Evolutionary conservation across 2,329 filamentous ascomycete genomes (phyloP).

Genomic region (Fusarium sp.): DNA sequence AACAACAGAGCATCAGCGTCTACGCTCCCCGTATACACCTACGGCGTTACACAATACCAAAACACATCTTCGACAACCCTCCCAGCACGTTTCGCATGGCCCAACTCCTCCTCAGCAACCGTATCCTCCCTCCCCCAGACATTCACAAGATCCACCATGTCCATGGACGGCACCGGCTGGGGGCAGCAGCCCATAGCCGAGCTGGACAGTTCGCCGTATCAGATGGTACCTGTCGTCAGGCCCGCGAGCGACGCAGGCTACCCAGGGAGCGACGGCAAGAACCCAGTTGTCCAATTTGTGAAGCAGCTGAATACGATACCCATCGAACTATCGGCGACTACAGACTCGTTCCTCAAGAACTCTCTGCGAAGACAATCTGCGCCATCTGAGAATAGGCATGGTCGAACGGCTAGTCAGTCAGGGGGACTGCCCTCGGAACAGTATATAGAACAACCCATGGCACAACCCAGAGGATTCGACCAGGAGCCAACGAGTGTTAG

Average conservation of each 20-base stretch:
- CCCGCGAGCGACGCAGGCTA: background rate
- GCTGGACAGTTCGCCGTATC: slow-evolving; percentile 19
- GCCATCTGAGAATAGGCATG: background rate
- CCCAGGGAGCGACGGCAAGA: background rate
- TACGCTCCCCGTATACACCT: background rate
- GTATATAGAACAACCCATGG: background rate
- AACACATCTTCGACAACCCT: background rate
- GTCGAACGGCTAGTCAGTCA: background rate
- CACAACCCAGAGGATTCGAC: background rate
- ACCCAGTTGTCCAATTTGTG: background rate
- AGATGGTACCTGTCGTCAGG: slow-evolving; percentile 8
- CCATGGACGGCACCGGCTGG: background rate
- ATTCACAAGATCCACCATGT: background rate
- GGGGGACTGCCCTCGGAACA: background rate
- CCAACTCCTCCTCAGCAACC: slow-evolving; percentile 19
- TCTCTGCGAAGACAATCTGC: background rate
- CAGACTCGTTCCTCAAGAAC: background rate
- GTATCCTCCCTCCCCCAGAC: slow-evolving; percentile 1
- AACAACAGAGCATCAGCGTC: slow-evolving; percentile 1
- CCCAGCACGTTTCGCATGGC: slow-evolving; percentile 19
- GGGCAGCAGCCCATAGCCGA: slow-evolving; percentile 19
- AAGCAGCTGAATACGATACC: slow-evolving; percentile 21
- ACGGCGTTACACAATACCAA: background rate
- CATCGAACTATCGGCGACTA: slow-evolving; percentile 18
- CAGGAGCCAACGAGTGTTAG: background rate